These are phyloP conservation scores for Poa annua DNA, from an alignment of 176 grass and related monocot genomes.

Conservation along the genomic window DNA sequence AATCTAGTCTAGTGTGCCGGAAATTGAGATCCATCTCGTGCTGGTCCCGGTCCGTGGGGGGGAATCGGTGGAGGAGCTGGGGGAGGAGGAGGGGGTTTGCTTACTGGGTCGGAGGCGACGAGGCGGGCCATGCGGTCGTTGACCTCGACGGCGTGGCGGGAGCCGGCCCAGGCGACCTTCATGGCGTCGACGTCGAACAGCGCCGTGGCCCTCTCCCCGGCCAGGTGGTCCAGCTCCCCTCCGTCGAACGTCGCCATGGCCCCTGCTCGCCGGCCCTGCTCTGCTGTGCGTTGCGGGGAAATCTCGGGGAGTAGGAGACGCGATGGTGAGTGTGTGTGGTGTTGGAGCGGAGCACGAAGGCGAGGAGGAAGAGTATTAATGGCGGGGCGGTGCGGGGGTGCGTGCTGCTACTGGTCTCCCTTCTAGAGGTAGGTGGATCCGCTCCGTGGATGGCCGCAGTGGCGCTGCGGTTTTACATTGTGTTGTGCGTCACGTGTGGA, in stretches of 20 bases:
- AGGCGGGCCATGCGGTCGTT: slow-evolving; percentile 84
- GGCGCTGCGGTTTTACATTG: neutral
- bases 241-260: slow-evolving; percentile 38
- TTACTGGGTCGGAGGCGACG: slow-evolving; percentile 90
- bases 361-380: neutral
- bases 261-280: neutral
- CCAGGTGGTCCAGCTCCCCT: slow-evolving; percentile 61
- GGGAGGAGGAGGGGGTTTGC: neutral
- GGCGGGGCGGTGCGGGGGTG: neutral
- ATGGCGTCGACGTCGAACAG: slow-evolving; percentile 83
- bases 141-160: slow-evolving; percentile 75
- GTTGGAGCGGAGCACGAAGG: neutral
- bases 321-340: neutral
- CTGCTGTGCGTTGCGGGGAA: no score
- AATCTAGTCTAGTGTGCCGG: neutral
- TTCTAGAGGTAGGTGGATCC: no score
- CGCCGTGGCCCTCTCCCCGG: slow-evolving; percentile 65
- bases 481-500: neutral
- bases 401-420: neutral
- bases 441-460: neutral
- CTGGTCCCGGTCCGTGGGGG: neutral
- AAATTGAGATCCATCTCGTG: neutral
- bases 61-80: neutral
- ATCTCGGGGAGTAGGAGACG: neutral
- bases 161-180: slow-evolving; percentile 97